Conservation (phyloP, 495 filamentous ascomycete species). For the Elasticomyces elasticus region DNA sequence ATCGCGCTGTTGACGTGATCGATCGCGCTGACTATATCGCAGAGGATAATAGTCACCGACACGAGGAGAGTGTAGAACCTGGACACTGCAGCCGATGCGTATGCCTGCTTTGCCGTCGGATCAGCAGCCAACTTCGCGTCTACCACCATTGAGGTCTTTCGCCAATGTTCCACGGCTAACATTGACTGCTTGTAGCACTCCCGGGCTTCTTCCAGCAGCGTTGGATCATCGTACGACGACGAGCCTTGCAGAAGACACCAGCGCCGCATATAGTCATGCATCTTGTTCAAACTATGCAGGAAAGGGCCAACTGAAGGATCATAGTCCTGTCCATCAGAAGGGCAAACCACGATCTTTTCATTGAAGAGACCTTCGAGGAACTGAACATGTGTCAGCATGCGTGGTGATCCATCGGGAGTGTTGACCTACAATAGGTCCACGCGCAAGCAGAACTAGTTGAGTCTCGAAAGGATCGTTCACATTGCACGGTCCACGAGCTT, state of each 20-base stretch:
- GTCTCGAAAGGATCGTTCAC: neutral
- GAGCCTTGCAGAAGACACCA: neutral
- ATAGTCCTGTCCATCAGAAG: neutral
- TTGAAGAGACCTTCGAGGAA: neutral
- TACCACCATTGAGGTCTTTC: neutral
- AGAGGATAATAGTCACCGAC: neutral
- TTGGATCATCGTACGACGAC: neutral
- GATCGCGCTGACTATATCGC: neutral
- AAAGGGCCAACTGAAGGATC: neutral
- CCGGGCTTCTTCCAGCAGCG: neutral
- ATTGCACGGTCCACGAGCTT: constrained; percentile 2
- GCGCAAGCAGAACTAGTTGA: neutral
- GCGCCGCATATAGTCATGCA: neutral
- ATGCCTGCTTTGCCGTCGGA: neutral
- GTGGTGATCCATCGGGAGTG: neutral
- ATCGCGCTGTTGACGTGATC: neutral
- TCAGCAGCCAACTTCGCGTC: neutral
- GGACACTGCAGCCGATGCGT: neutral
- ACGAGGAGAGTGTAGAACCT: neutral
- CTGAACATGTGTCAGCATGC: neutral
- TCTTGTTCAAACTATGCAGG: neutral
- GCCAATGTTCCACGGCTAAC: neutral
- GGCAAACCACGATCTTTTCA: neutral
- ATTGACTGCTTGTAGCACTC: neutral
- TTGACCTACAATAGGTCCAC: constrained; percentile 24